Percentiles rank a stretch among this genome's conserved stretches.
Evolutionary conservation across 176 grass and related monocot genomes (phyloP).

Genomic region (Oryza meyeriana): DNA sequence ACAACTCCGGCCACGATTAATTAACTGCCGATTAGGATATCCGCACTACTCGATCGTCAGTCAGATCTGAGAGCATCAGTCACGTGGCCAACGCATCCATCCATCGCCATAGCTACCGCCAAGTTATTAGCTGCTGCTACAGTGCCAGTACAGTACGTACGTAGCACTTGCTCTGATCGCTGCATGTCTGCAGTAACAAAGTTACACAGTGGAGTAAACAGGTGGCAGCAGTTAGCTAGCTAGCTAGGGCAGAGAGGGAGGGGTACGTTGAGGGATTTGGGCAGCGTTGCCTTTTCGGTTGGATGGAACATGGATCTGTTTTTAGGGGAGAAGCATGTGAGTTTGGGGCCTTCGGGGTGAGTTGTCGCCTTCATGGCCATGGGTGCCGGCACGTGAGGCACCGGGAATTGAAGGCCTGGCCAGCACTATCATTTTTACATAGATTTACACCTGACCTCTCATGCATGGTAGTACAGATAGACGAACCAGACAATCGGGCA

Average conservation of each 20-base stretch:
- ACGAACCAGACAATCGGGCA: not conserved
- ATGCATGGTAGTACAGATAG: not conserved
- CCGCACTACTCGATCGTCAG: not conserved
- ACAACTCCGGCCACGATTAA: constrained; percentile 11
- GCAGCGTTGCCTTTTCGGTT: constrained; percentile 13
- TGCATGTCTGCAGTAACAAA: not conserved
- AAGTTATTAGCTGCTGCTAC: not conserved
- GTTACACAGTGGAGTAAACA: not conserved
- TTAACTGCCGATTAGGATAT: constrained; percentile 5
- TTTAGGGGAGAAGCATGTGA: constrained; percentile 38
- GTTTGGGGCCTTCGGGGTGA: constrained; percentile 31
- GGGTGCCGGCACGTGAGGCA: constrained; percentile 38
- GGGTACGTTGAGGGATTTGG: not conserved
- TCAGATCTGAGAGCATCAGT: constrained; percentile 32
- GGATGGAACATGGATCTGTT: constrained; percentile 43
- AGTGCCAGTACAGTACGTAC: not conserved
- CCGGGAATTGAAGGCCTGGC: not conserved
- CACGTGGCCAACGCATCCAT: constrained; percentile 52
- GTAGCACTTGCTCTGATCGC: not conserved
- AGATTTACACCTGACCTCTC: not conserved
- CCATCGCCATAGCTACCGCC: constrained; percentile 3
- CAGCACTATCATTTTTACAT: not conserved
- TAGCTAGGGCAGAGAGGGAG: not conserved
- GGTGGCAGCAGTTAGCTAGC: not conserved
- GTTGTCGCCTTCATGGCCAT: constrained; percentile 43